Percentiles rank a stretch among this genome's conserved stretches.
Evolutionary conservation across 257 asterid species (phyloP).

Genomic region (Plantago major): DNA sequence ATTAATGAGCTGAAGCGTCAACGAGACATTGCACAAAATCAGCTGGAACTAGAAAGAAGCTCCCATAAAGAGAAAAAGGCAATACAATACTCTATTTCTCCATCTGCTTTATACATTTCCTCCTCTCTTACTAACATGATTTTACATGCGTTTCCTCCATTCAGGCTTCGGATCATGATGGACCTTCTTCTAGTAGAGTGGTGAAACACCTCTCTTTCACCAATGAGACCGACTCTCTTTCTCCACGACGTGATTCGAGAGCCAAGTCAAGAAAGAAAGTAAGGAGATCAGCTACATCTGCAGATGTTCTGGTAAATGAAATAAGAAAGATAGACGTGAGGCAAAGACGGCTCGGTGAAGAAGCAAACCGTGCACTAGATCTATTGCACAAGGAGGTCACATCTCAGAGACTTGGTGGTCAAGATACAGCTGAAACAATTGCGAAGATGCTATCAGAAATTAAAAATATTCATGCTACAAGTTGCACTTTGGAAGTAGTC

Average conservation of each 20-base stretch:
- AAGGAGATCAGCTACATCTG: constrained; percentile 46
- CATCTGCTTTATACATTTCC: background rate
- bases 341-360: constrained; percentile 90
- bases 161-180: constrained; percentile 61
- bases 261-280: constrained; percentile 37
- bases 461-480: constrained; percentile 55
- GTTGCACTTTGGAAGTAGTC: constrained; percentile 41
- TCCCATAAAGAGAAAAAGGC: constrained; percentile 73
- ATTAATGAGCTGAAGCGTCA: constrained; percentile 83
- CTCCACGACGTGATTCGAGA: constrained; percentile 28
- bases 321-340: constrained; percentile 83
- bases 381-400: constrained; percentile 90
- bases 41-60: constrained; percentile 72
- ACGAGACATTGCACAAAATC: constrained; percentile 72
- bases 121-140: constrained; percentile 8
- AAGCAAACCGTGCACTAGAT: constrained; percentile 88
- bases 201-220: constrained; percentile 70
- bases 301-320: constrained; percentile 61
- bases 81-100: background rate
- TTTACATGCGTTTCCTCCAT: constrained; percentile 13
- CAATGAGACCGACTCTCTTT: constrained; percentile 35
- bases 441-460: constrained; percentile 83
- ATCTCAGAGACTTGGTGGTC: constrained; percentile 67
- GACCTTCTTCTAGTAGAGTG: constrained; percentile 72
- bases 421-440: constrained; percentile 59